Conservation (phyloP, 169 alveolate species). For the Plasmodium berghei region DNA sequence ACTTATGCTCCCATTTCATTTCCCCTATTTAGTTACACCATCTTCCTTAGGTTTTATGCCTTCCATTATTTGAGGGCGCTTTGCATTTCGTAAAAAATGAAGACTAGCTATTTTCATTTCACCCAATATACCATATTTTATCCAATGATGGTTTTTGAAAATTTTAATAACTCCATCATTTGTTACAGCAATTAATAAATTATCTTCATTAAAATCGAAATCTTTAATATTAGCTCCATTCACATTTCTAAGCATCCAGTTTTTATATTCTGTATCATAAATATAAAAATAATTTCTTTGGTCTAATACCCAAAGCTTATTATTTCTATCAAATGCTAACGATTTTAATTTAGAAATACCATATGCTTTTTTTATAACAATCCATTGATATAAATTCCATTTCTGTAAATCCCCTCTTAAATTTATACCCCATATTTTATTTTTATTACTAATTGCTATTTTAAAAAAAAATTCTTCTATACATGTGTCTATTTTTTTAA, state of each 20-base stretch:
- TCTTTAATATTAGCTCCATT: constrained; percentile 46
- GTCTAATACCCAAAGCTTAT: constrained; percentile 63
- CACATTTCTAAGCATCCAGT: constrained; percentile 60
- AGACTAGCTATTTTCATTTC: constrained; percentile 57
- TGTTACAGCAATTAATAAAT: constrained; percentile 47
- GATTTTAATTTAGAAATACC: constrained; percentile 62
- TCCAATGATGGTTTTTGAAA: constrained; percentile 36
- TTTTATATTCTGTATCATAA: constrained; percentile 31
- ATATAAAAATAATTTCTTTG: constrained; percentile 39
- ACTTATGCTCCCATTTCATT: no score
- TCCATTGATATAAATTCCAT: constrained; percentile 74
- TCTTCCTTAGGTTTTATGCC: constrained; percentile 1
- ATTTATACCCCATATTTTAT: constrained; percentile 72
- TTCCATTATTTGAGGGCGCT: not conserved
- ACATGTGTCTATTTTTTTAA: constrained; percentile 40
- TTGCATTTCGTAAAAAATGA: constrained; percentile 28
- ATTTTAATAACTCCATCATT: constrained; percentile 54
- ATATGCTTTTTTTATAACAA: constrained; percentile 41
- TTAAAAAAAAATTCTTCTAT: constrained; percentile 22
- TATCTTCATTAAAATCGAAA: constrained; percentile 58
- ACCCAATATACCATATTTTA: constrained; percentile 58
- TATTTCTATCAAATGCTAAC: constrained; percentile 64
- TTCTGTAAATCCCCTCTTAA: constrained; percentile 56
- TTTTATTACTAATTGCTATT: constrained; percentile 41
- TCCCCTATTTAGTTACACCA: no score